Base-by-base conservation (phyloP, 2,329 filamentous ascomycete genomes). In the Graphium sp. region DNA sequence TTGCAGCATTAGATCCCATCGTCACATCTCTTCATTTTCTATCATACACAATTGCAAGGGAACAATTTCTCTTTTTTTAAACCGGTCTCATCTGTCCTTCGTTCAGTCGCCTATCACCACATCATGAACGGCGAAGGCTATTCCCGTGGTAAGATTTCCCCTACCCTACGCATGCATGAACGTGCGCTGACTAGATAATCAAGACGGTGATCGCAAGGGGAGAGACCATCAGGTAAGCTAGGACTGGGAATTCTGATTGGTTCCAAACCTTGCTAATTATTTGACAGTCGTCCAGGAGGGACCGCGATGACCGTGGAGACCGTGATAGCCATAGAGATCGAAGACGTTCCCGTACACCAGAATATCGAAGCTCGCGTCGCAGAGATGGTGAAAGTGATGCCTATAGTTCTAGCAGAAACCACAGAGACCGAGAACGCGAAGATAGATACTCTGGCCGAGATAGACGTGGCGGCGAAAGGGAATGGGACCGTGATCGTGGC, bases 321-420 rank as follows among this genome's bases (percentile, higher is more conserved):
- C 41, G 44, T 21, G 53, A 55, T 29, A 43, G 46, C 26, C 45
- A 49, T 30, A 48, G 53, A 22, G 70, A 72, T 31, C 66, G 76
- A 44, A 68, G 84, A 54, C 78, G 87, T 38, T 93, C 85, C 35
- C 74, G 87, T 47, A 95, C 87, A 12, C 85, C 85, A 33, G 74
- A 79, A 42, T 74, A 81, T 46, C 66, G 55, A 34, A 44, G 69
- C 44, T 60, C 71, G 39, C 67, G 75, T 33, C 74, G 81, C 41
- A 78, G 78, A 41, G 78, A 89, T 29, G 70, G 67, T 50, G 66
- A 71, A 33, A 81, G 87, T 50, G 84, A 94, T 53, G 74, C 80
- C 32, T 95, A 95, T 56, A 92, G 85, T 13, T 84, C 81, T 5
- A 93, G 84, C 53, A 78, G 87, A 41, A 85, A 77, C 56, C 91